These are phyloP conservation scores for Fusarium sp. DNA, from an alignment of 2,329 filamentous ascomycete species.

Conservation along the genomic window DNA sequence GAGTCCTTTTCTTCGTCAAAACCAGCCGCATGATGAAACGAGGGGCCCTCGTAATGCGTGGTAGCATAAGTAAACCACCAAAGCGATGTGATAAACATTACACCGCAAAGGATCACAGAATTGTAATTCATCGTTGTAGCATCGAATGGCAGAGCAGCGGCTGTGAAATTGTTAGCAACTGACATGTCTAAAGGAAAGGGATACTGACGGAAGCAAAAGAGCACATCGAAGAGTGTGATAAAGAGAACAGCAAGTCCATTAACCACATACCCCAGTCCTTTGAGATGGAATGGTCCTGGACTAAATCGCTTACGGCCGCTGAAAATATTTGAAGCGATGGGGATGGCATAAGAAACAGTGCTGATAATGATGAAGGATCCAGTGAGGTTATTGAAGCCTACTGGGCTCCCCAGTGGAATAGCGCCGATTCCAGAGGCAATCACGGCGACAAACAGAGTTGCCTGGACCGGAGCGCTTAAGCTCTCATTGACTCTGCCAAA, in stretches of 20 bases:
- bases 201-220: constrained; percentile 45
- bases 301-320: constrained; percentile 31
- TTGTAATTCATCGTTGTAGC: constrained; percentile 43
- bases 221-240: constrained; percentile 38
- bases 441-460: constrained; percentile 40
- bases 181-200: background rate
- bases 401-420: constrained; percentile 40
- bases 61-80: constrained; percentile 40
- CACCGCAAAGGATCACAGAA: constrained; percentile 35
- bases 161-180: constrained; percentile 17
- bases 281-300: constrained; percentile 32
- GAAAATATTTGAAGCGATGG: constrained; percentile 31
- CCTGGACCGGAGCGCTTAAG: constrained; percentile 36
- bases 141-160: constrained; percentile 38
- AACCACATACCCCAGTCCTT: constrained; percentile 10
- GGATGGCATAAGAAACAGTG: constrained; percentile 42
- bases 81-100: constrained; percentile 23
- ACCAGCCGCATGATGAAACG: constrained; percentile 11
- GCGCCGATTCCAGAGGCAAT: constrained; percentile 40
- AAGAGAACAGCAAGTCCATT: constrained; percentile 34
- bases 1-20: constrained; percentile 5
- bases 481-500: constrained; percentile 34
- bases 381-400: constrained; percentile 42
- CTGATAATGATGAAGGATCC: constrained; percentile 46
- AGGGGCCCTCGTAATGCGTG: constrained; percentile 36